Conservation (phyloP, 2,329 filamentous ascomycete genomes). For the Aspergillus calidoustus region DNA sequence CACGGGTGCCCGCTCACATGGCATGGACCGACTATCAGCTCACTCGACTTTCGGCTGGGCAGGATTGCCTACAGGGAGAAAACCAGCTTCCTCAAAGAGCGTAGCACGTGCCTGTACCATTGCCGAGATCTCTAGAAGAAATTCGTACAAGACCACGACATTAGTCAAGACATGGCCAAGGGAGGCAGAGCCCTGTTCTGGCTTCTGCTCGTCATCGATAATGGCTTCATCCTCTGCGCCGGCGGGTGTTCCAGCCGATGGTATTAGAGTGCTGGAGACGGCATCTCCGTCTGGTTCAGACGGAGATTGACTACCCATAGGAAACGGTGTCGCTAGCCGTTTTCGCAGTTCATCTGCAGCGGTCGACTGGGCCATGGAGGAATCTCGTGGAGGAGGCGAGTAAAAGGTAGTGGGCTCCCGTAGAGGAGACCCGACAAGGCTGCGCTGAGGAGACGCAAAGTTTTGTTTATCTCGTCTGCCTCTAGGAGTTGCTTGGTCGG, state of each 20-base stretch:
- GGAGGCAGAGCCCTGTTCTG: slow-evolving; percentile 59
- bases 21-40: neutral
- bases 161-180: slow-evolving; percentile 82
- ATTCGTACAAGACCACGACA: slow-evolving; percentile 77
- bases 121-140: slow-evolving; percentile 76
- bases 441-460: slow-evolving; percentile 24
- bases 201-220: slow-evolving; percentile 42
- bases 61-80: slow-evolving; percentile 34
- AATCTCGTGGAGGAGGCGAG: slow-evolving; percentile 30
- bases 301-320: slow-evolving; percentile 15
- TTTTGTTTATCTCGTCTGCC: slow-evolving; percentile 27
- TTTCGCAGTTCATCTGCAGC: slow-evolving; percentile 39
- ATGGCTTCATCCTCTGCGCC: slow-evolving; percentile 22
- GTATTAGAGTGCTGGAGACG: neutral
- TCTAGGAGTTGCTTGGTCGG: slow-evolving; percentile 29
- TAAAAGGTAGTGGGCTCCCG: slow-evolving; percentile 27
- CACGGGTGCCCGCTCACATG: slow-evolving; percentile 6
- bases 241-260: neutral
- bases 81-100: slow-evolving; percentile 76
- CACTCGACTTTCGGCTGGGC: neutral
- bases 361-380: slow-evolving; percentile 28
- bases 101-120: slow-evolving; percentile 75
- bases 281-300: neutral
- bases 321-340: slow-evolving; percentile 41
- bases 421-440: slow-evolving; percentile 28